Evolutionary conservation across 176 grass and related monocot genomes (phyloP).

Genomic region (Phoenix roebelenii): DNA sequence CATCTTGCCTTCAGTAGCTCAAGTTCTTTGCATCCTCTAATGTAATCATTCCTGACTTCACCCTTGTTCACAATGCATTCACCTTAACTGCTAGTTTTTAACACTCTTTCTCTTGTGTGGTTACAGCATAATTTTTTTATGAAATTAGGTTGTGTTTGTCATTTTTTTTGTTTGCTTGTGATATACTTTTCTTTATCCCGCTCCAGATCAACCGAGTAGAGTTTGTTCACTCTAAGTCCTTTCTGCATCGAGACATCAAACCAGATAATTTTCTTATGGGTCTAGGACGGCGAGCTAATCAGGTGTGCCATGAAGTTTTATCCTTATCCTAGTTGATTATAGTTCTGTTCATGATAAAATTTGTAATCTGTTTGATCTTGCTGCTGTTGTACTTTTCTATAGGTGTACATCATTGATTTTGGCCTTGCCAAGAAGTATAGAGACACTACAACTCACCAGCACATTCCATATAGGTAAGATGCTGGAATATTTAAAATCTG

Average conservation of each 20-base stretch:
- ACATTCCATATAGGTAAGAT: constrained; percentile 81
- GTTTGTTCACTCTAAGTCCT: constrained; percentile 88
- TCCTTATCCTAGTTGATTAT: not conserved
- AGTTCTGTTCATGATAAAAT: not conserved
- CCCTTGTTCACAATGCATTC: too few species aligned
- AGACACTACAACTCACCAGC: constrained; percentile 81
- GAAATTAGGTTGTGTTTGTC: not conserved
- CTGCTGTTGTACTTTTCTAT: constrained; percentile 7
- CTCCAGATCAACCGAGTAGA: constrained; percentile 89
- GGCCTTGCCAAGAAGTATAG: constrained; percentile 95
- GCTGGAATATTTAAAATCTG: too few species aligned
- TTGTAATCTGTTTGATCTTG: constrained; percentile 7
- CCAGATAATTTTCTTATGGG: constrained; percentile 99
- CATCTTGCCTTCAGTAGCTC: too few species aligned
- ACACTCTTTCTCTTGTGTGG: too few species aligned
- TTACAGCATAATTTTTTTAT: too few species aligned
- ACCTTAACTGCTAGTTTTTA: too few species aligned
- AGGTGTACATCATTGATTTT: constrained; percentile 98
- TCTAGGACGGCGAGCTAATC: constrained; percentile 84
- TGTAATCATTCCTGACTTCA: too few species aligned
- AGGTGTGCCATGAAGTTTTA: constrained; percentile 27
- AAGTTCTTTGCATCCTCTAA: too few species aligned
- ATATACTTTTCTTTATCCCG: not conserved
- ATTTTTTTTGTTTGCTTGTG: constrained; percentile 11
- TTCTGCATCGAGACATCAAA: constrained; percentile 94